These are phyloP conservation scores for Chlamydomonas sphaeroides DNA, from an alignment of 139 green algal genomes.

Conservation along the genomic window DNA sequence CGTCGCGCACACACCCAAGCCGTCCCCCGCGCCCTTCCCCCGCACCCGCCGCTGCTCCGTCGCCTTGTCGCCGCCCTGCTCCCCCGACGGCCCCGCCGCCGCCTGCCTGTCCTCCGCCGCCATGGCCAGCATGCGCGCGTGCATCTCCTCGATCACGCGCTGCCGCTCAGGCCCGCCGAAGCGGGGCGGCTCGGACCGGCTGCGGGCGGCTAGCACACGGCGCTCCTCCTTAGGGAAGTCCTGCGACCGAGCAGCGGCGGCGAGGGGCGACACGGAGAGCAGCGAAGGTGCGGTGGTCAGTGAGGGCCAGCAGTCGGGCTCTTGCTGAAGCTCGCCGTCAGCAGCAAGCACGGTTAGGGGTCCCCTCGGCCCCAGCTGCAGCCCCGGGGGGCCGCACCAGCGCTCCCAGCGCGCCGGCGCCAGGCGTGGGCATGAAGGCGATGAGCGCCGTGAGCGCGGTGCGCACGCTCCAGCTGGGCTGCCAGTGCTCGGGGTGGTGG, in stretches of 20 bases:
- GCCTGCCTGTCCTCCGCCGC: slow-evolving; percentile 8
- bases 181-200: slow-evolving; percentile 59
- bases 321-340: too few species aligned
- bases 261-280: too few species aligned
- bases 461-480: slow-evolving; percentile 96
- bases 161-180: slow-evolving; percentile 82
- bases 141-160: slow-evolving; percentile 76
- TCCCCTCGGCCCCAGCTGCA: too few species aligned
- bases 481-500: slow-evolving; percentile 98
- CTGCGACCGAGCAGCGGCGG: too few species aligned
- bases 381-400: slow-evolving; percentile 69
- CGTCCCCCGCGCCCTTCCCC: too few species aligned
- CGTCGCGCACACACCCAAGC: too few species aligned
- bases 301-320: too few species aligned
- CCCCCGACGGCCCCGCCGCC: neutral
- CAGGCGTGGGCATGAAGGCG: slow-evolving; percentile 95
- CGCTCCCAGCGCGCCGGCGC: slow-evolving; percentile 89
- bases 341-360: too few species aligned
- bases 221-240: slow-evolving; percentile 88
- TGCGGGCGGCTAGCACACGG: slow-evolving; percentile 73
- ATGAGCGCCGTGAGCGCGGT: slow-evolving; percentile 93
- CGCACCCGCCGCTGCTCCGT: neutral
- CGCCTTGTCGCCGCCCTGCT: too few species aligned
- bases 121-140: slow-evolving; percentile 77
- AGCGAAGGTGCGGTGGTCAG: neutral